Base-by-base conservation (phyloP, 495 filamentous ascomycete species). In the Penicillium coprophilum region DNA sequence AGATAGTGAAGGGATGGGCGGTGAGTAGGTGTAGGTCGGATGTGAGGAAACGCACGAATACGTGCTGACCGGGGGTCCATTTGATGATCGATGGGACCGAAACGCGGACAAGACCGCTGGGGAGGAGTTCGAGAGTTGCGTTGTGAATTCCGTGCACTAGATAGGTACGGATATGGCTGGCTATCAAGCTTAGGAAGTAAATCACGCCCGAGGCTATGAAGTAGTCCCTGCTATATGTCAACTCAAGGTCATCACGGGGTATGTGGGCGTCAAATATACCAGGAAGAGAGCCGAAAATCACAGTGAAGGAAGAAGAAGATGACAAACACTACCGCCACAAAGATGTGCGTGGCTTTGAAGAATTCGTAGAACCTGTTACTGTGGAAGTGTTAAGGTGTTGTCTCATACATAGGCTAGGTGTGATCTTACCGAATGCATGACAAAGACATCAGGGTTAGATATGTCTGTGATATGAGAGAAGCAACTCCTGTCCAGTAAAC, bases 121-220 rank as follows among this genome's bases (percentile, higher is more conserved):
- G 70, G 11, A 77, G 67, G 11, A 77, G 63, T 24, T 63, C 63
- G 40, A 83, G 61, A 11, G 59, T 73, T 6, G 82, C 81, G 5
- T 67, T 68, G 48, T 79, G 76, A 0, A 75, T 40, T 31, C 78
- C 76, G 46, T 81, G 69, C 58, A 77, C 64, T 53, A 81, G 60
- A 44, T 66, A 75, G 3, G 77, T 80, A 32, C 78, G 72, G 40
- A 71, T 45, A n/a, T 72, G 72, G 0, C 77, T 59, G 38, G 75
- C 69, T 36, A 77, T 40, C 24, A 79, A 69, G 8, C 71, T 76
- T 2, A 68, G 28, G 6, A 77, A 46, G 64, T 84, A 86, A 21
- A 86, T 58, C 2, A 71, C 69, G 0, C 66, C 80, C 0, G 78
- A 74, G 6, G 81, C 80, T 59, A 85, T 82, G 58, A 86, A 85